phyloP scores from a whole-genome alignment of 2,329 filamentous ascomycete genomes.

The Didymella pomorum region DNA sequence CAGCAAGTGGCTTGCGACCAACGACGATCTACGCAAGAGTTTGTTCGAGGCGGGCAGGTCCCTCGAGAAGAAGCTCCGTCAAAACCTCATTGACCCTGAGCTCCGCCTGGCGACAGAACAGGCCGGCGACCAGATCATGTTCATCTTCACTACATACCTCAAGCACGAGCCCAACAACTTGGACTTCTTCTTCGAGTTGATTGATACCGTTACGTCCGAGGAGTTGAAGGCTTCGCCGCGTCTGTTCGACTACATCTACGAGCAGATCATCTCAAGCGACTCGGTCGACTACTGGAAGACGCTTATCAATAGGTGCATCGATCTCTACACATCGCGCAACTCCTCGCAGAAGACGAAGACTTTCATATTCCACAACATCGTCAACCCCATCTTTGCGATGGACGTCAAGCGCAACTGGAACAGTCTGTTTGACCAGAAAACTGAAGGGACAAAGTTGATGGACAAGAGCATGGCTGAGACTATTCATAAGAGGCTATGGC shows the following conservation, averaged over 20 bases:
- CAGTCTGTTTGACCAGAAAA: slow-evolving; percentile 56
- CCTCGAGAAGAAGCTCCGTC: slow-evolving; percentile 76
- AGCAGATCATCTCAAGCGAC: slow-evolving; percentile 80
- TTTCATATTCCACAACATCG: slow-evolving; percentile 88
- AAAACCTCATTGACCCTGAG: slow-evolving; percentile 71
- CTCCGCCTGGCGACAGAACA: slow-evolving; percentile 88
- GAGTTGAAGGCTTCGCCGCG: slow-evolving; percentile 80
- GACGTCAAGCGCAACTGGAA: slow-evolving; percentile 88
- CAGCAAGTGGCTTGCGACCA: slow-evolving; percentile 70
- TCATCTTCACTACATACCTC: slow-evolving; percentile 82
- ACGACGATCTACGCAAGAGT: slow-evolving; percentile 65
- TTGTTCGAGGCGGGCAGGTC: slow-evolving; percentile 75
- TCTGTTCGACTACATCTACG: slow-evolving; percentile 84
- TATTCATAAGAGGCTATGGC: slow-evolving; percentile 93
- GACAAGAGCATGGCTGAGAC: slow-evolving; percentile 88
- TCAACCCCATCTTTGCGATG: slow-evolving; percentile 96
- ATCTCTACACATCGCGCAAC: slow-evolving; percentile 80
- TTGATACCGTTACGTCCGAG: slow-evolving; percentile 83
- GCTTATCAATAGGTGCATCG: slow-evolving; percentile 83
- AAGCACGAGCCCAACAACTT: slow-evolving; percentile 76
- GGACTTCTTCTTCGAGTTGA: slow-evolving; percentile 82
- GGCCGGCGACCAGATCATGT: slow-evolving; percentile 85
- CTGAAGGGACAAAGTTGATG: slow-evolving; percentile 74
- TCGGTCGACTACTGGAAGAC: slow-evolving; percentile 87
- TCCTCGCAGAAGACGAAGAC: slow-evolving; percentile 90